These are phyloP conservation scores for Acanthamoeba castellanii DNA, from an alignment of 208 protist genomes.

Conservation along the genomic window DNA sequence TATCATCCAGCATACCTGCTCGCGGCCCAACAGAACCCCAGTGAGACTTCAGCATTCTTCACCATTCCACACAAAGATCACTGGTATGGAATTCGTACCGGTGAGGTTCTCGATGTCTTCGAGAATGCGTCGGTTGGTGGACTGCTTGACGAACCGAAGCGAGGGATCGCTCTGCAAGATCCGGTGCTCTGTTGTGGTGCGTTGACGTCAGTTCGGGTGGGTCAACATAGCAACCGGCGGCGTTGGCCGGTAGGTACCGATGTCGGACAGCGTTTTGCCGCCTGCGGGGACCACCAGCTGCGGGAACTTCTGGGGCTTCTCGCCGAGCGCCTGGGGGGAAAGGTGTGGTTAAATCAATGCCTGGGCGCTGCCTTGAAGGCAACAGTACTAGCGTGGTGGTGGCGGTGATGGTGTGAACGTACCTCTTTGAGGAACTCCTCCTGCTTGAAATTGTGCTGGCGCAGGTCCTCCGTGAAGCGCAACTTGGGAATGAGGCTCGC, in stretches of 20 bases:
- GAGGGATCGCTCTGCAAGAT: conserved; percentile 62
- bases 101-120: conserved; percentile 72
- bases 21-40: background rate
- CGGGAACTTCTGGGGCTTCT: conserved; percentile 58
- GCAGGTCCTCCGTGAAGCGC: conserved; percentile 69
- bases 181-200: conserved; percentile 21
- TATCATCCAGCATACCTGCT: conserved; percentile 27
- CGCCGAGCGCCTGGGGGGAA: conserved; percentile 14
- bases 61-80: background rate
- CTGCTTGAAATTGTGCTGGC: conserved; percentile 70
- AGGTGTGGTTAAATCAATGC: background rate
- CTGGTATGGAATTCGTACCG: background rate
- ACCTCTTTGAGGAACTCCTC: conserved; percentile 71
- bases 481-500: conserved; percentile 64
- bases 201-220: background rate
- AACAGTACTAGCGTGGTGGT: background rate
- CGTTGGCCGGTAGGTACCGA: background rate
- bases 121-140: conserved; percentile 48
- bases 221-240: background rate
- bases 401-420: background rate
- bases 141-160: conserved; percentile 70
- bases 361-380: background rate
- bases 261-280: conserved; percentile 54
- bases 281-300: background rate
- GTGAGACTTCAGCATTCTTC: background rate